Evolutionary conservation across 768 basidiomycete species (phyloP), one percentile per base, ranked within the genome.

Genomic region (Russula ochroleuca): DNA sequence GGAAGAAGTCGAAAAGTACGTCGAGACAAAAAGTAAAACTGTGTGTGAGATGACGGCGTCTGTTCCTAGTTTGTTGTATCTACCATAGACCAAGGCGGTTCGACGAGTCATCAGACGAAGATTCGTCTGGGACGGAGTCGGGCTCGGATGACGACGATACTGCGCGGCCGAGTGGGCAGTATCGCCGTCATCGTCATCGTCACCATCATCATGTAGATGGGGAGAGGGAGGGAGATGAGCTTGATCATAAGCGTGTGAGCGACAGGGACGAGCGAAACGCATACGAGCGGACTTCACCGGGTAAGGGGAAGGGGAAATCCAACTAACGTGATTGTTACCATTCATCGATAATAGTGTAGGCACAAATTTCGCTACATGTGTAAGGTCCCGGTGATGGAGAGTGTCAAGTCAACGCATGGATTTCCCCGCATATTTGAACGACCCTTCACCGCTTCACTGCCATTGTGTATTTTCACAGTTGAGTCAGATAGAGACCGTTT

Each of bases 1-100:
- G 83, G 80, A 96, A 97, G 76, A 92, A 89, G 67, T 93, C 92
- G 33, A 98, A 98, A 77, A 94, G 95, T 96, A 68, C 66, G 89
- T 82, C 40, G 31, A 19, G 31, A 25, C 28, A 25, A 25, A 45
- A 31, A 19, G n/a, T 15, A 38, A 11, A 33, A 11, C 33, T 35
- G 38, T 48, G 7, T n/a, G 19, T 8, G 57, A 38, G 40, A n/a
- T 19, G 19, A 38, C 37, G 52, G 38, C 52, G 33, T 35, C 52
- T 37, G 52, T 28, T n/a, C 45, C n/a, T 67, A 98, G 94, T 97
- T 55, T 98, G 94, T 73, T 98, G 94, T 73, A 96, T 98, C 70
- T 96, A 94, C 71, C 92, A 94, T 72, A 90, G 88, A 71, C 87
- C 88, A 1, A 81, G 82, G 61, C 76, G 71, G 55, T 94, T 92